Evolutionary conservation across 768 basidiomycete genomes (phyloP).

Genomic region (Tulasnella sp.): DNA sequence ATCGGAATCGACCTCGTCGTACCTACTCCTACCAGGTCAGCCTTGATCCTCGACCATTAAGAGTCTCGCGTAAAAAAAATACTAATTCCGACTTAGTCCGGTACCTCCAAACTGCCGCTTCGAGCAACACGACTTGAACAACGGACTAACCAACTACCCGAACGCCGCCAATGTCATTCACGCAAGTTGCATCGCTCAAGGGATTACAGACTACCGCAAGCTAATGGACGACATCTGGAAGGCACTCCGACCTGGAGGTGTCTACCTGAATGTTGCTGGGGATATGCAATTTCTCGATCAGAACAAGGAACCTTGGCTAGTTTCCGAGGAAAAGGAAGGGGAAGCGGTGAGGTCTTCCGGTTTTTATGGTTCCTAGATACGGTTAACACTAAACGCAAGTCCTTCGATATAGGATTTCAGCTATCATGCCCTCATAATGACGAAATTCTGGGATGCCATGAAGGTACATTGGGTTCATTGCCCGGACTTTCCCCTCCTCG

Average conservation of each 20-base stretch:
- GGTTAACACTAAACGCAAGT: neutral
- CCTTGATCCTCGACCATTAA: neutral
- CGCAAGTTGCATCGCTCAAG: neutral
- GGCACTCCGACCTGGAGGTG: slow-evolving; percentile 2
- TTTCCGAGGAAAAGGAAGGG: neutral
- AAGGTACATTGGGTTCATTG: neutral
- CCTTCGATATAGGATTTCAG: neutral
- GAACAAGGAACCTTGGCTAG: neutral
- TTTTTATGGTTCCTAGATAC: neutral
- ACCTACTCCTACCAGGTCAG: neutral
- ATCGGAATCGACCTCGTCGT: neutral
- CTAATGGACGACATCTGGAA: neutral
- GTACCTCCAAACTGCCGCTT: neutral
- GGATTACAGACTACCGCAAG: neutral
- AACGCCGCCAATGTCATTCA: neutral
- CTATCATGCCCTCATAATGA: neutral
- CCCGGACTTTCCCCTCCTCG: too few relatives aligned
- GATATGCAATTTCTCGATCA: slow-evolving; percentile 2
- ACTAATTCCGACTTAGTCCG: neutral
- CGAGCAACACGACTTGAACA: slow-evolving; percentile 1
- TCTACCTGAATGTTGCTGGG: neutral
- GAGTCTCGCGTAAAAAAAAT: neutral
- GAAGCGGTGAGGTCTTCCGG: neutral
- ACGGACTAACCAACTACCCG: neutral
- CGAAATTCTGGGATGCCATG: neutral